Evolutionary conservation across 2,329 filamentous ascomycete species (phyloP).

Genomic region (Botrytis fabae): DNA sequence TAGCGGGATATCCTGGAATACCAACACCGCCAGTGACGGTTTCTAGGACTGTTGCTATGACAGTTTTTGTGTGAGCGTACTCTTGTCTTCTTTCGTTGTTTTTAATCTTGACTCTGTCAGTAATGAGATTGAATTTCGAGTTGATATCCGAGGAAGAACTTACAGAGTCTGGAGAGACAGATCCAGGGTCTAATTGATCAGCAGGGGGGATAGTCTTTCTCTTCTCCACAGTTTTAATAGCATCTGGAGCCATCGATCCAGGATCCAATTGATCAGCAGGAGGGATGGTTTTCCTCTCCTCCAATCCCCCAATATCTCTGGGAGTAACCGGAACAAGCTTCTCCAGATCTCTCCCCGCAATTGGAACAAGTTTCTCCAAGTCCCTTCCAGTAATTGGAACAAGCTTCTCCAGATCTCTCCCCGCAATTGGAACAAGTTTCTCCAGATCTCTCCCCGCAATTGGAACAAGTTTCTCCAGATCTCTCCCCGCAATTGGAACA

Average conservation of each 20-base stretch:
- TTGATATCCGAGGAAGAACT: neutral
- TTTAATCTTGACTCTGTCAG: neutral
- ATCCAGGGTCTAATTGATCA: neutral
- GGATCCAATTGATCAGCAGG: neutral
- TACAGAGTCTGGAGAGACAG: neutral
- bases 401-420: neutral
- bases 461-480: neutral
- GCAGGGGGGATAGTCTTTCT: neutral
- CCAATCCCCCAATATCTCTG: neutral
- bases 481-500: neutral
- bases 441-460: neutral
- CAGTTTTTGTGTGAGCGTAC: constrained; percentile 6
- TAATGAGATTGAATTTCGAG: too few species aligned
- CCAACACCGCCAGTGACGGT: constrained; percentile 1
- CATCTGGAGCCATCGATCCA: neutral
- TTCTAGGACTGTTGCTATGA: constrained; percentile 3
- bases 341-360: neutral
- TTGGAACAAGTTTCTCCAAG: neutral
- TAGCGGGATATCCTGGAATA: constrained; percentile 9
- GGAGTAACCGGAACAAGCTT: neutral
- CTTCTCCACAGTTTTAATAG: neutral
- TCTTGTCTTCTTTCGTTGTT: constrained; percentile 3
- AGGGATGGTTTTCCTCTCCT: neutral
- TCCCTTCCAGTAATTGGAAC: neutral
- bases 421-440: neutral